These are phyloP conservation scores for Melianthus villosus DNA, from an alignment of 441 rosid genomes.

Conservation along the genomic window DNA sequence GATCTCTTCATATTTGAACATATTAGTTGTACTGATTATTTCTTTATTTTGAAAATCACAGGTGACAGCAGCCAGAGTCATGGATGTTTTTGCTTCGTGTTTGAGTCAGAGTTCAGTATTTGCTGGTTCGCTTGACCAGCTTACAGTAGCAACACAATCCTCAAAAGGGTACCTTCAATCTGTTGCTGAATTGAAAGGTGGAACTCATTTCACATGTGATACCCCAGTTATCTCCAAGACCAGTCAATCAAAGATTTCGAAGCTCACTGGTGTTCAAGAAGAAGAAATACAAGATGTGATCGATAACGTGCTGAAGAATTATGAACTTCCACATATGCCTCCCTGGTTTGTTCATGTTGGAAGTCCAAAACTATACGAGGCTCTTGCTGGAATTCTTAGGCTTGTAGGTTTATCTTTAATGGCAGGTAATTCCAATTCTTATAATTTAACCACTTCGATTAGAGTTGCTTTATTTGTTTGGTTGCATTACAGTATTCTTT, in stretches of 20 bases:
- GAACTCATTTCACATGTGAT: too few species aligned
- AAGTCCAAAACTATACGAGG: constrained; percentile 49
- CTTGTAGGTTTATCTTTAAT: constrained; percentile 72
- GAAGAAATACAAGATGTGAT: constrained; percentile 12
- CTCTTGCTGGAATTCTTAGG: constrained; percentile 74
- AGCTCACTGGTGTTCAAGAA: constrained; percentile 13
- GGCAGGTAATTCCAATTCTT: constrained; percentile 54
- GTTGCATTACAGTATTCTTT: constrained; percentile 11
- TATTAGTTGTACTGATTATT: neutral
- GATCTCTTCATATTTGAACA: neutral
- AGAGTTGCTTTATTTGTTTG: constrained; percentile 5
- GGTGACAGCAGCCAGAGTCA: constrained; percentile 73
- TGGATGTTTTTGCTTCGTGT: constrained; percentile 66
- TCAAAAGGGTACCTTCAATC: constrained; percentile 65
- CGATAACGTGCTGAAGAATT: constrained; percentile 23
- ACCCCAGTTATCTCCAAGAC: too few species aligned
- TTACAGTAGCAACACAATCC: constrained; percentile 37
- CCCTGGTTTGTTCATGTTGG: constrained; percentile 79
- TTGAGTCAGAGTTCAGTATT: constrained; percentile 55
- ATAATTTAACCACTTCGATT: constrained; percentile 10
- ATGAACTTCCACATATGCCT: constrained; percentile 56
- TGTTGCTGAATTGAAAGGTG: constrained; percentile 51
- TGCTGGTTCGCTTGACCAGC: constrained; percentile 63
- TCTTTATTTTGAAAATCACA: constrained; percentile 13
- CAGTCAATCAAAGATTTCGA: too few species aligned